Base-by-base conservation (phyloP, 306 rosid species). In the Senna siamea region DNA sequence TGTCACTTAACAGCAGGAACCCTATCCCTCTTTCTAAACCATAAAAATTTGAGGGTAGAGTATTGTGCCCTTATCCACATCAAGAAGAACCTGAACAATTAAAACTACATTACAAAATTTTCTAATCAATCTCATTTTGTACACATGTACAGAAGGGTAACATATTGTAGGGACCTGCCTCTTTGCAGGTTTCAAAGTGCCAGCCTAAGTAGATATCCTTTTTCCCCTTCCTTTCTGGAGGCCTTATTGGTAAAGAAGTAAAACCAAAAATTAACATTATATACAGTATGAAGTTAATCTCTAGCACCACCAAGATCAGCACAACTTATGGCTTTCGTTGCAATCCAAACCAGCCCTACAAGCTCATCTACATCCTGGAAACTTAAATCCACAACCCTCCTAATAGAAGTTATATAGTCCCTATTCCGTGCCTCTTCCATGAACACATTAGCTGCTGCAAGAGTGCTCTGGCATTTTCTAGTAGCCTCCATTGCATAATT, bases 301-400 rank as follows among this genome's bases (percentile, higher is more conserved):
- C 90, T 87, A 66, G 78, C 80, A 79, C 86, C 89, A 73, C 83
- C 74, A 50, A 89, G 82, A 82, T 83, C 86, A 35, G 97, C 81
- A 28, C 78, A 77, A 67, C 85, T 85, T 80, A 89, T 84, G 46
- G 85, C 87, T 78, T 86, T 82, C 70, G 67, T 75, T 63, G 97
- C 96, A 28, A 72, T 77, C 74, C 69, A 76, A 74, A 90, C 96
- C 83, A 89, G 79, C 57, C 72, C 80, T 35, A 87, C 71, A 74
- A 93, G 85, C 79, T 90, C 96, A 50, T 86, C 89, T 22, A 93
- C 71, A 71, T 93, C 93, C 73, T 90, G 97, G 87, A 89, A 93
- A 83, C 93, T 85, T 80, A 90, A 87, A 79, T 90, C 89, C 59
- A 86, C 70, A 59, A 85, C 96, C 59, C 84, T 86, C 79, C 77